Percentiles rank a stretch among this genome's conserved stretches.
Evolutionary conservation across 164 flowering plant genomes (phyloP).

Genomic region (Aristolochia contorta): DNA sequence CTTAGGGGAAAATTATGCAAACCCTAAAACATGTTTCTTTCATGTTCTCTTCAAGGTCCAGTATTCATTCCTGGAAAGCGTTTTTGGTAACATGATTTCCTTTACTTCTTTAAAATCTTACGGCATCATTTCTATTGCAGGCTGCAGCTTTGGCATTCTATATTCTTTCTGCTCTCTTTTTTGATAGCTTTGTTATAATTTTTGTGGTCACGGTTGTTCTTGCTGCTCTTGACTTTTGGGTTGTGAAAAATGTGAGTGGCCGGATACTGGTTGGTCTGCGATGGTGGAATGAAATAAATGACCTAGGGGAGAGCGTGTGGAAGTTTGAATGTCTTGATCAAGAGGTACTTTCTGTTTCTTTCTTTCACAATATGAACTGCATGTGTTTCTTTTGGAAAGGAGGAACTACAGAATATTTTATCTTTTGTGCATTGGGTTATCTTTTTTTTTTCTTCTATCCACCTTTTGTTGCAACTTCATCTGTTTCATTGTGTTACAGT

Average conservation of each 20-base stretch:
- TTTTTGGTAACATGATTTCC: neutral
- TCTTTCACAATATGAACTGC: neutral
- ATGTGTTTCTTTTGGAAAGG: neutral
- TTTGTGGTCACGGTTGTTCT: constrained; percentile 91
- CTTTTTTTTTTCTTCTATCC: neutral
- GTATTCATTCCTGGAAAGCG: neutral
- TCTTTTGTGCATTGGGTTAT: too few species aligned
- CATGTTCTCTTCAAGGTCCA: constrained; percentile 90
- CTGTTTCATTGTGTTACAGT: constrained; percentile 27
- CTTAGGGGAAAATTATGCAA: constrained; percentile 70
- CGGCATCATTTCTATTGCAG: constrained; percentile 29
- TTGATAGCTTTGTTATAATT: constrained; percentile 76
- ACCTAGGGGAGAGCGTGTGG: constrained; percentile 90
- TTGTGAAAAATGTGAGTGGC: constrained; percentile 95
- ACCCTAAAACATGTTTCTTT: constrained; percentile 86
- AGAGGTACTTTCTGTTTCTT: constrained; percentile 38
- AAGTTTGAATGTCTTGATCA: constrained; percentile 92
- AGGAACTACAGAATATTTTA: neutral
- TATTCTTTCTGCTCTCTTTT: constrained; percentile 78
- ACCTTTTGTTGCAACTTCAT: constrained; percentile 6
- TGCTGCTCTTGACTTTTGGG: constrained; percentile 96
- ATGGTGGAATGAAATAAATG: constrained; percentile 99
- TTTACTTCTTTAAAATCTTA: neutral
- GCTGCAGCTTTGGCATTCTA: constrained; percentile 84
- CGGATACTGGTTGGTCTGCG: constrained; percentile 89